Conservation (phyloP, 495 filamentous ascomycete genomes). For the Durotheca rogersii region DNA sequence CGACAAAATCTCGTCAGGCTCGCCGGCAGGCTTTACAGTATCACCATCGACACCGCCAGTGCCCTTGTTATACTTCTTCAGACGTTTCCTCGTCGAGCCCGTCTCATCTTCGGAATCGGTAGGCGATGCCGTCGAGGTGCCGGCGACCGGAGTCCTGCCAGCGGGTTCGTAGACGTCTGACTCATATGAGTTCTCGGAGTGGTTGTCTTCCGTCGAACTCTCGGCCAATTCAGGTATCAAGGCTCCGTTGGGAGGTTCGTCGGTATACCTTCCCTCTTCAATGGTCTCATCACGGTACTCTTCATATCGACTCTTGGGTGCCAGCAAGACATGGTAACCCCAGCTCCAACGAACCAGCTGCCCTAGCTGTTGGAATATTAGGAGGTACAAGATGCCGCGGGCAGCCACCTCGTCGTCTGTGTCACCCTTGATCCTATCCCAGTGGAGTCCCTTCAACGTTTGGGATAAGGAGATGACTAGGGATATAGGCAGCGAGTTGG, state of each 20-base stretch:
- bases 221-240: conserved; percentile 37
- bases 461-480: conserved; percentile 91
- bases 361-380: conserved; percentile 97
- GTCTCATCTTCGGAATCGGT: conserved; percentile 46
- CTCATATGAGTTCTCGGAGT: conserved; percentile 35
- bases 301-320: conserved; percentile 70
- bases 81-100: conserved; percentile 31
- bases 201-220: conserved; percentile 13
- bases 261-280: conserved; percentile 70
- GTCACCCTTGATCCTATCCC: conserved; percentile 85
- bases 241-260: conserved; percentile 40
- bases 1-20: conserved; percentile 41
- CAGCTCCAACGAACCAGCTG: conserved; percentile 97
- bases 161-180: conserved; percentile 47
- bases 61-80: conserved; percentile 14
- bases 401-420: conserved; percentile 95
- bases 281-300: conserved; percentile 57
- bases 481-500: conserved; percentile 95
- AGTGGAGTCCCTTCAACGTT: conserved; percentile 87
- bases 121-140: conserved; percentile 42
- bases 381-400: conserved; percentile 87
- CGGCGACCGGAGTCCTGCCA: conserved; percentile 47
- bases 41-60: conserved; percentile 6
- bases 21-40: conserved; percentile 13
- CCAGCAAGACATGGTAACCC: conserved; percentile 91